A percentile compares a stretch with the other conserved stretches of the same genome.
Conservation (phyloP, 1,139 yeast species). For the Kodamaea alishanica region DNA sequence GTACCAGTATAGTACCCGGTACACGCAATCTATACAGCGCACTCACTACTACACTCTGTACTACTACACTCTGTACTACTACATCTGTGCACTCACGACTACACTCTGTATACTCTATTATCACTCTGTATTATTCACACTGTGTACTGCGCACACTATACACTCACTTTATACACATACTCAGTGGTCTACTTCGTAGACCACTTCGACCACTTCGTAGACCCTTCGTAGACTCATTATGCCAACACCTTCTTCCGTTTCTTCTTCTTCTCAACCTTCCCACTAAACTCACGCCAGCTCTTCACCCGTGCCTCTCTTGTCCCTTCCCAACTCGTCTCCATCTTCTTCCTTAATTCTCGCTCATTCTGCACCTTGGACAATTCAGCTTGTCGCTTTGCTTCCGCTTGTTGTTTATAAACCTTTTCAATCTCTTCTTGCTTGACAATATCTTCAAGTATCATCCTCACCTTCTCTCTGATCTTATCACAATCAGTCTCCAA, state of each 20-base stretch:
- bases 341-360: constrained; percentile 33
- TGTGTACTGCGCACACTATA: too few relatives aligned
- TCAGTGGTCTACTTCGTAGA: too few relatives aligned
- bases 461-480: constrained; percentile 36
- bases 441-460: constrained; percentile 30
- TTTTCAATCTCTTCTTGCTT: constrained; percentile 32
- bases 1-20: too few relatives aligned
- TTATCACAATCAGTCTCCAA: constrained; percentile 33
- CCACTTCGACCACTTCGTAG: too few relatives aligned
- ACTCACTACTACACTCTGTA: too few relatives aligned
- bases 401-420: constrained; percentile 29
- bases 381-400: constrained; percentile 20
- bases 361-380: constrained; percentile 35
- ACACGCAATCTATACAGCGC: too few relatives aligned
- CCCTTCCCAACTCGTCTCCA: constrained; percentile 60
- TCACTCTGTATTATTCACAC: too few relatives aligned
- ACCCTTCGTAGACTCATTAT: constrained; percentile 11
- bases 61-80: too few relatives aligned
- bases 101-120: too few relatives aligned
- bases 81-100: too few relatives aligned
- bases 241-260: constrained; percentile 42
- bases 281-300: constrained; percentile 56
- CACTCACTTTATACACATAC: too few relatives aligned
- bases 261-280: constrained; percentile 42
- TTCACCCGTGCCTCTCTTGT: constrained; percentile 55